Percentiles rank a stretch among this genome's conserved stretches.
Evolutionary conservation across 2,329 filamentous ascomycete genomes (phyloP).

Genomic region (Aspergillus pseudoviridinutans): DNA sequence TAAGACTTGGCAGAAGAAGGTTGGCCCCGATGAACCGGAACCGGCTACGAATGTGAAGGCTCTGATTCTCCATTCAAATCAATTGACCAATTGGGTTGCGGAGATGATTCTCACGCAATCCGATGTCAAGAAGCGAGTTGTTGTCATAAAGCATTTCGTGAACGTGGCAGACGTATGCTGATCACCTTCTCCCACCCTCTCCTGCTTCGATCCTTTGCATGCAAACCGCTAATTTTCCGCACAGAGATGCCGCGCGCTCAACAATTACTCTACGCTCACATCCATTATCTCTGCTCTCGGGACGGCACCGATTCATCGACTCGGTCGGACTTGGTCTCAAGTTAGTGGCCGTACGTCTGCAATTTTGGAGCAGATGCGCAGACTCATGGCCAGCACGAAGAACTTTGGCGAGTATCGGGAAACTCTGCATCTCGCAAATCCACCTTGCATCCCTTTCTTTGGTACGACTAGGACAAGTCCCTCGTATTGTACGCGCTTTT

Average conservation of each 20-base stretch:
- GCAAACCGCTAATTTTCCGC: conserved; percentile 12
- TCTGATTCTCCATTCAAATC: conserved; percentile 94
- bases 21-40: conserved; percentile 65
- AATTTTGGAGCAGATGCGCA: conserved; percentile 84
- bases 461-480: conserved; percentile 53
- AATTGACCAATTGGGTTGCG: conserved; percentile 98
- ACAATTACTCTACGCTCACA: conserved; percentile 96
- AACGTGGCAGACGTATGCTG: conserved; percentile 77
- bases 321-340: conserved; percentile 91
- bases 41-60: conserved; percentile 93
- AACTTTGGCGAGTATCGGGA: conserved; percentile 98
- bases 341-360: conserved; percentile 79
- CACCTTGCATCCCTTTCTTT: conserved; percentile 97
- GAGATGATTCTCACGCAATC: conserved; percentile 96
- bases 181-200: not conserved
- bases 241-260: conserved; percentile 86
- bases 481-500: not conserved
- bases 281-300: conserved; percentile 95
- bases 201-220: not conserved
- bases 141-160: conserved; percentile 98
- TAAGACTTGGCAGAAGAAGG: conserved; percentile 98
- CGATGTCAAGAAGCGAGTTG: conserved; percentile 92
- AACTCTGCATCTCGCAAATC: conserved; percentile 84
- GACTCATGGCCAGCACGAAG: conserved; percentile 93
- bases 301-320: conserved; percentile 88